Base-by-base conservation (phyloP, 495 filamentous ascomycete genomes). In the Penicillium longicatenatum region DNA sequence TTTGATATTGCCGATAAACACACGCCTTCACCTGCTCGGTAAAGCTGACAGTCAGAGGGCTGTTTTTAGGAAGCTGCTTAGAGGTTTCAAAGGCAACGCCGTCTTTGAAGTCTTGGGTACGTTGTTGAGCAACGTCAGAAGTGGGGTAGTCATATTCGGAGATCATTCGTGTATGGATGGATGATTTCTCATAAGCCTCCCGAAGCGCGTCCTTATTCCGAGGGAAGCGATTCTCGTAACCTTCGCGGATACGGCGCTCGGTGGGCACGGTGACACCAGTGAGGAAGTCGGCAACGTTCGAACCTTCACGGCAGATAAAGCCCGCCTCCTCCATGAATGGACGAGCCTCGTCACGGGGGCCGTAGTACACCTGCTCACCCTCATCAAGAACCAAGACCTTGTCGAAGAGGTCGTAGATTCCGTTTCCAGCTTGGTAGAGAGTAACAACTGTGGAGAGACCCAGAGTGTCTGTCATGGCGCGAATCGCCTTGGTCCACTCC, bases 281-380 rank as follows among this genome's bases (percentile, higher is more conserved):
- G 10, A 93, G 70, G 72, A 88, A 79, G 61, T 90, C 87, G 6
- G 86, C 85, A 3, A 88, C 84, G 33, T 89, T 93, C 35, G 84
- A 83, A 11, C 90, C 77, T 3, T 86, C 81, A 0, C 83, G 82
- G 47, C 84, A 88, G 30, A 81, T 63, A 57, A 89, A 90, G 10
- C 88, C 88, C 0, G 88, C 70, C 2, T 82, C 77, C 55, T 86
- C 82, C 75, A 91, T 90, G 62, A 88, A 91, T 14, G 81, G 79
- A 24, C 79, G 76, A 0, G 88, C 88, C 51, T 84, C 72, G 16
- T 77, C 76, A 14, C 79, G 75, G 7, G 83, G 80, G 6, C 87
- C 83, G 58, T 84, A 78, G 68, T 77, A 90, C 26, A 90, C 75
- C 63, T 85, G 78, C 16, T 84, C 79, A 1, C 87, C 87, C 55